Evolutionary conservation across 2,329 filamentous ascomycete species (phyloP).

Genomic region (Aspergillus sp.): DNA sequence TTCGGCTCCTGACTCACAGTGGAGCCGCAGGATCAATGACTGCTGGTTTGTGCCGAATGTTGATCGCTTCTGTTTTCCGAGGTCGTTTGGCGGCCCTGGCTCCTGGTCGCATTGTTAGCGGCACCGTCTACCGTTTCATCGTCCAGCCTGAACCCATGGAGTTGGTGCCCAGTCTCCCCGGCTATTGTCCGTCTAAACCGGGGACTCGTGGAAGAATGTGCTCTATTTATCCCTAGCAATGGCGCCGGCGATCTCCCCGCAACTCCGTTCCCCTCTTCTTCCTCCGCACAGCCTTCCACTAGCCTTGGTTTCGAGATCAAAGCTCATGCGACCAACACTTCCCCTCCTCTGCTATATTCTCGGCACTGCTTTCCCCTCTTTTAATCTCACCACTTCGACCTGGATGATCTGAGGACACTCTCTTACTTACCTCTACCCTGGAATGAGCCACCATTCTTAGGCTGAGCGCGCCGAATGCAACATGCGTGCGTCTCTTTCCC

Average conservation of each 20-base stretch:
- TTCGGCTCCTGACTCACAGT: neutral
- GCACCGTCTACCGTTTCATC: constrained; percentile 23
- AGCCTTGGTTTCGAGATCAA: constrained; percentile 1
- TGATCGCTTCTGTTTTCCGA: constrained; percentile 4
- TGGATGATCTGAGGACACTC: constrained; percentile 2
- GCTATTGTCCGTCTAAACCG: constrained; percentile 11
- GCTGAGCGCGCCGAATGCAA: constrained; percentile 4
- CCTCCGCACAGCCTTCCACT: constrained; percentile 8
- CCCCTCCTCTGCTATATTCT: constrained; percentile 10
- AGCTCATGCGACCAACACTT: constrained; percentile 3
- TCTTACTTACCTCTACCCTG: constrained; percentile 3
- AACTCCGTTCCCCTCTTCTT: constrained; percentile 12
- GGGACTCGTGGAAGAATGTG: constrained; percentile 26
- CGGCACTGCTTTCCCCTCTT: constrained; percentile 6
- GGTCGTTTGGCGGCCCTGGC: constrained; percentile 11
- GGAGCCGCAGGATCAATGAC: neutral
- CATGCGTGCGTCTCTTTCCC: constrained; percentile 33
- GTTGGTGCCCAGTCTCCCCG: constrained; percentile 12
- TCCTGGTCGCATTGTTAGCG: constrained; percentile 20
- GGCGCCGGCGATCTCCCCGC: constrained; percentile 18
- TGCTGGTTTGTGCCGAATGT: neutral
- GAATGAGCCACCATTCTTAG: constrained; percentile 9
- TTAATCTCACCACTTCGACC: neutral
- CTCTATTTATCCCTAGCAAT: constrained; percentile 15
- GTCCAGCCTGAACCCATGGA: constrained; percentile 5